phyloP scores from a whole-genome alignment of 139 green algal species.

The Eudorina sp. region DNA sequence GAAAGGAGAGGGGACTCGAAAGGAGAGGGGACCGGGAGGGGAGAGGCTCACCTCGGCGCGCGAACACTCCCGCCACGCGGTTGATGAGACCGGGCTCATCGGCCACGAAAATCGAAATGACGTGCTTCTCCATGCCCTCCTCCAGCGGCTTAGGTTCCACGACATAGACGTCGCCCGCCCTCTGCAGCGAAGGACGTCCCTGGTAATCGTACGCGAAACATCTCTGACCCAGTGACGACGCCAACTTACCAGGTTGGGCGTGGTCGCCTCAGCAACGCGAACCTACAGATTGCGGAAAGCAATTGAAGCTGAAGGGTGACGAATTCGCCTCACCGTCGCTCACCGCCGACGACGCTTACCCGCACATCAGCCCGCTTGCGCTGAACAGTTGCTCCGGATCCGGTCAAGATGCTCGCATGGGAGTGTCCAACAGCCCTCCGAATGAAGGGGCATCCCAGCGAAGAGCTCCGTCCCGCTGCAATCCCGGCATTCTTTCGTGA shows the following conservation, averaged over 20 bases:
- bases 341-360: background rate
- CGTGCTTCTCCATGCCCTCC: constrained; percentile 91
- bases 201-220: background rate
- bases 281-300: background rate
- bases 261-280: constrained; percentile 9
- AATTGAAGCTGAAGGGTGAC: background rate
- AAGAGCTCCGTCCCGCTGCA: constrained; percentile 15
- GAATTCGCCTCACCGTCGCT: background rate
- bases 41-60: constrained; percentile 84
- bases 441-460: background rate
- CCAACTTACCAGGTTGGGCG: constrained; percentile 32
- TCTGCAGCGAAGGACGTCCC: background rate
- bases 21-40: no score
- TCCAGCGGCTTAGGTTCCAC: constrained; percentile 81
- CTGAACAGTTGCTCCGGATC: background rate
- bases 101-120: constrained; percentile 96
- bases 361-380: background rate
- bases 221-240: background rate
- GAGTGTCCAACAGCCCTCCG: background rate
- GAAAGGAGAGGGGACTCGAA: no score
- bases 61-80: constrained; percentile 97
- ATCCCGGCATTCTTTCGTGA: background rate
- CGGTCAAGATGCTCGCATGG: background rate
- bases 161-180: constrained; percentile 74
- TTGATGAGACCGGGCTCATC: constrained; percentile 99